Evolutionary conservation across 2,329 filamentous ascomycete genomes (phyloP), one percentile per base, ranked within the genome.

Genomic region (Trichoderma sp.): DNA sequence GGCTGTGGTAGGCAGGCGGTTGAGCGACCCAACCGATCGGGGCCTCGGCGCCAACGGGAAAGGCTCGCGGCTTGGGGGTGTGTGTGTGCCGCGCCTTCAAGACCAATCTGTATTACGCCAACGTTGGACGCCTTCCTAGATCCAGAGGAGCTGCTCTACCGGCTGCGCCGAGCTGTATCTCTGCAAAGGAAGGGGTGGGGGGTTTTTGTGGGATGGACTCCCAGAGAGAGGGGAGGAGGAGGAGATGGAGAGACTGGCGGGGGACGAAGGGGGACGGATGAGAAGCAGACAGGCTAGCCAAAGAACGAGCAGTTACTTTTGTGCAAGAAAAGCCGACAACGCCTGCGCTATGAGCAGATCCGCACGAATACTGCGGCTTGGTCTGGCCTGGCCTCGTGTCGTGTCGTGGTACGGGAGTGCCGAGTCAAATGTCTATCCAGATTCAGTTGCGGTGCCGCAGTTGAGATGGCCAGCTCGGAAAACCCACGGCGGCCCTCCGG

Each of bases 401-500:
- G 67, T 63, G 47, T 67, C 68, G 67, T 63, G 67, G 70, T 64
- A 62, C 59, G 60, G 67, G 56, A 61, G 66, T 59, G 66, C 67
- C 69, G 64, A 67, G 57, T 63, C 67, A 68, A 67, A 66, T 64
- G 64, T 65, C 68, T 68, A 64, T 69, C 68, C 64, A 68, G 68
- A 66, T 66, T 61, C 64, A 55, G 67, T 43, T 56, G 68, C 57
- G 67, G 67, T 68, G 54, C 61, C 66, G 67, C 30, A 66, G 63
- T 65, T 58, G 66, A 57, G 66, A 34, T 51, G 26, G 21, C 48
- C 68, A 65, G 66, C 67, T 67, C 57, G 68, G 50, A 61, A 71
- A 64, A 62, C 62, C 59, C 65, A 64, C 59, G 56, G 62, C 66
- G 55, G 61, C 65, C 65, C 58, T 68, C 63, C 65, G 47, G 65